Evolutionary conservation across 1,139 yeast genomes (phyloP), one percentile per base, ranked within the genome.

Genomic region (Hyphopichia buzzinii): DNA sequence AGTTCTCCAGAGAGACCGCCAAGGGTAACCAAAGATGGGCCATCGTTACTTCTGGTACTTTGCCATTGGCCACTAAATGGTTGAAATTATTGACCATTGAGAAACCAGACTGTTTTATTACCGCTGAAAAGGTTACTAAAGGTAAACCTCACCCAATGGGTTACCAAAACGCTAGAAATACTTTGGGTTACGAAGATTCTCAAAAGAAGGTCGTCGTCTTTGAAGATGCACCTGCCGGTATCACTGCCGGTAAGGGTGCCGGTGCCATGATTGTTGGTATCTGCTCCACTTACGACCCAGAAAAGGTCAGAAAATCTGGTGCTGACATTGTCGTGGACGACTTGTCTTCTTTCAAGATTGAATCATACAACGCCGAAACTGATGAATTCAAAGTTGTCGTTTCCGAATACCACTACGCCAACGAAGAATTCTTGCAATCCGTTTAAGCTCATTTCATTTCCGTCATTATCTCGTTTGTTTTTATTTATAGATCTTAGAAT

Each of bases 121-220:
- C 92, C 30, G 92, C 94, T 38, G 89, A 83, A 61, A 75, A 79
- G 62, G 90, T 84, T 42, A 64, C 75, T 42, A 71, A 76, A 55
- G 95, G 95, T 57, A 84, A 84, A 70, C 95, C 95, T 33, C 75
- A 84, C 61, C 95, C 95, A 17, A 79, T 81, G 67, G 94, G 95
- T 38, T 86, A 86, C 73, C 67, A 74, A 58, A 59, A 67, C 51
- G 86, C 85, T 48, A 76, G 85, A 68, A 62, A 74, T 54, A 65
- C 77, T 41, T 67, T 81, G 50, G 79, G 82, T 29, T 70, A 69
- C 57, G 72, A 74, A 45, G 56, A 62, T 41, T 59, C 52, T 12
- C 44, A 46, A 52, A 70, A 72, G 54, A 71, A 70, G 57, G 82
- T 74, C 46, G 77, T 84, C 33, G 95, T 86, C 17, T 84, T 84